Evolutionary conservation across 768 basidiomycete genomes (phyloP).

Genomic region (Leccinum subtestaceum): DNA sequence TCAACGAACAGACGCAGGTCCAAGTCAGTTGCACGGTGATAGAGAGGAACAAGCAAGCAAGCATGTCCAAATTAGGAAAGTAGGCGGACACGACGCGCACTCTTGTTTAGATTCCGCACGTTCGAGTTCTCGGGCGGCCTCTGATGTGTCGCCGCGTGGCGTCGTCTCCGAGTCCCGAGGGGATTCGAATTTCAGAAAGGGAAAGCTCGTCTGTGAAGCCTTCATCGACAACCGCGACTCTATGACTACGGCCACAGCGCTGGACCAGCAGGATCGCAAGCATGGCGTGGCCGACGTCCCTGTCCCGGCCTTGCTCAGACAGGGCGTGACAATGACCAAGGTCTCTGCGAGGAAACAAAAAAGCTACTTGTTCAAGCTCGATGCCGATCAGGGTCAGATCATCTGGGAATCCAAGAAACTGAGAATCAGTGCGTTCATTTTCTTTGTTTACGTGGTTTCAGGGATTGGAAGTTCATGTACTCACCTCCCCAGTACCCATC

Average conservation of each 20-base stretch:
- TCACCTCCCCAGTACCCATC: constrained; percentile 60
- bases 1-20: too few species aligned
- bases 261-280: constrained; percentile 1
- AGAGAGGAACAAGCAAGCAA: background rate
- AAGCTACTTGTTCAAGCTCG: constrained; percentile 64
- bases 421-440: constrained; percentile 51
- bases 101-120: background rate
- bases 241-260: constrained; percentile 3
- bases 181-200: too few species aligned
- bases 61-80: constrained; percentile 26
- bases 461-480: too few species aligned
- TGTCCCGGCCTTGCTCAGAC: constrained; percentile 56
- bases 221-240: background rate
- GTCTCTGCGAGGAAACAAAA: constrained; percentile 78
- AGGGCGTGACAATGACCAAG: constrained; percentile 77
- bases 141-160: background rate
- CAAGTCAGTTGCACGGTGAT: too few species aligned
- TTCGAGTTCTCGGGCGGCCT: background rate
- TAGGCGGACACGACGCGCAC: background rate
- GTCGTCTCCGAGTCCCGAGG: too few species aligned
- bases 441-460: background rate
- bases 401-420: constrained; percentile 73
- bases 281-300: constrained; percentile 37
- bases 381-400: constrained; percentile 79
- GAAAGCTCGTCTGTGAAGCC: too few species aligned